Base-by-base conservation (phyloP, 345 rosid genomes). In the Rubroshorea leprosula region DNA sequence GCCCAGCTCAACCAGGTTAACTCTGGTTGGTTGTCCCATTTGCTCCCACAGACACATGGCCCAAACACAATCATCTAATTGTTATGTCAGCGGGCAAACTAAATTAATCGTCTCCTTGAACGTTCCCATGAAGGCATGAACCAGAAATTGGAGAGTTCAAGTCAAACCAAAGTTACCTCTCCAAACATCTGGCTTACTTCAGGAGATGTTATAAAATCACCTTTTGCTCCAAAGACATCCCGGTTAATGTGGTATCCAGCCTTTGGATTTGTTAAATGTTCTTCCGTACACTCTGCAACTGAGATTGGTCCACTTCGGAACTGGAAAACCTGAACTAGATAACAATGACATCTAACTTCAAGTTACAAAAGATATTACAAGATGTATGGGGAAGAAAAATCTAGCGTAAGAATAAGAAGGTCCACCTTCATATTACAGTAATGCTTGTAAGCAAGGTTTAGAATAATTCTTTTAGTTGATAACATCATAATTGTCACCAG, bases 171-270 rank as follows among this genome's bases (percentile, higher is more conserved):
- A 44, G 66, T 62, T 73, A 89, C 96, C 97, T 89, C 96, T 9
- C 96, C 97, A 26, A 93, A 85, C 97, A 89, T 85, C 75, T 93
- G 97, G 70, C 96, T 85, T 23, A 93, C 96, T 84, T 93, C 97
- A 7, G 99, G 99, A 56, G 94, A 93, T 64, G 97, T 93, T 58
- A 89, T 83, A 76, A 93, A 93, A 83, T 89, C 94, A 51, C 96
- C 97, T 66, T 85, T 84, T 18, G 76, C 78, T 39, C 96, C 99
- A 80, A 93, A 93, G 6, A 87, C 94, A 76, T 89, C 96, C 46
- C 84, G 85, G 69, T 82, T 89, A 67, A 93, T 89, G 65, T 89
- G 89, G 63, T 83, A 93, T 24, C 96, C 99, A 57, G 78, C 82
- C 61, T 78, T 93, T 10, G 94, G 97, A 52, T 93, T 93, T 8